phyloP scores from a whole-genome alignment of 352 stramenopile genomes.

The Phytophthora sojae region DNA sequence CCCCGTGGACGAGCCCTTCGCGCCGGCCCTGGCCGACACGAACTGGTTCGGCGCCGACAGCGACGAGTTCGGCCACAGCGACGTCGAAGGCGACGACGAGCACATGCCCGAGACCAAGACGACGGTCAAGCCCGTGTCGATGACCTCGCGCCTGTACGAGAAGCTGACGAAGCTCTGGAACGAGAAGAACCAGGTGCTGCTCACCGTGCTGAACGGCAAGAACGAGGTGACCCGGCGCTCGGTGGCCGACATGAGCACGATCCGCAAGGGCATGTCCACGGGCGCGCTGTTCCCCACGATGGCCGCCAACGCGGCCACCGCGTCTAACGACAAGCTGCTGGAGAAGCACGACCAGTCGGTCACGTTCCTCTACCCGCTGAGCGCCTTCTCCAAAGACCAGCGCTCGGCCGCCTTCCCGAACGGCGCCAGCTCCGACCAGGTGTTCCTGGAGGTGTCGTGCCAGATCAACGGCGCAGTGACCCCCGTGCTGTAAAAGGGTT shows the following conservation, averaged over 20 bases:
- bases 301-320: slow-evolving; percentile 32
- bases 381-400: slow-evolving; percentile 69
- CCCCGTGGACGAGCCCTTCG: slow-evolving; percentile 82
- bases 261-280: slow-evolving; percentile 71
- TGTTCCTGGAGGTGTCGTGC: slow-evolving; percentile 86
- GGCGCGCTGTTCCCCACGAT: slow-evolving; percentile 74
- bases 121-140: slow-evolving; percentile 52
- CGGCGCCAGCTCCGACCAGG: slow-evolving; percentile 46
- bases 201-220: slow-evolving; percentile 76
- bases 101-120: slow-evolving; percentile 32
- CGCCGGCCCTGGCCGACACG: slow-evolving; percentile 56
- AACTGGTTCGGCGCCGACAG: slow-evolving; percentile 69
- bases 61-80: slow-evolving; percentile 67
- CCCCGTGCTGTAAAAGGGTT: slow-evolving; percentile 28
- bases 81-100: slow-evolving; percentile 61
- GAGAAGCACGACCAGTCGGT: slow-evolving; percentile 67
- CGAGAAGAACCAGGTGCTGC: slow-evolving; percentile 87
- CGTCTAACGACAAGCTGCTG: slow-evolving; percentile 42
- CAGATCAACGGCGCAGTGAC: slow-evolving; percentile 60
- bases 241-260: slow-evolving; percentile 85
- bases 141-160: slow-evolving; percentile 77
- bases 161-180: slow-evolving; percentile 84
- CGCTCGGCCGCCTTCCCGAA: slow-evolving; percentile 43
- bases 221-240: slow-evolving; percentile 76
- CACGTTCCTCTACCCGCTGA: slow-evolving; percentile 89